Conservation (phyloP, 2,329 filamentous ascomycete species). For the Diaporthe sp. region DNA sequence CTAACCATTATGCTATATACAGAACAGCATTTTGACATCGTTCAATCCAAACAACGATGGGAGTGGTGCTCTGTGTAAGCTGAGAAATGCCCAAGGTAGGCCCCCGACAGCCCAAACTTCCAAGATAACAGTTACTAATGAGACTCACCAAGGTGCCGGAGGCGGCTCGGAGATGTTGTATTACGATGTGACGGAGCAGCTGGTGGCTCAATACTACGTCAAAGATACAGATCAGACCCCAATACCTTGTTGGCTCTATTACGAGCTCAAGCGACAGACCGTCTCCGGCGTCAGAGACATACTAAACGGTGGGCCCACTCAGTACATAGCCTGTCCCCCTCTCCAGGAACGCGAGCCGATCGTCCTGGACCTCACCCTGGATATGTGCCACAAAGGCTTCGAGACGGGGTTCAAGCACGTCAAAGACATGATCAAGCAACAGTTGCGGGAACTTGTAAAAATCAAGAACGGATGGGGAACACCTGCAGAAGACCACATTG, state of each 20-base stretch:
- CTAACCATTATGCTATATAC: no score
- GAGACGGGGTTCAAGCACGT: background rate
- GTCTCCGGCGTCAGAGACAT: background rate
- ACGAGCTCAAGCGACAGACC: background rate
- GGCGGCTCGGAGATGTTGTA: background rate
- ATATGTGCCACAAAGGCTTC: background rate
- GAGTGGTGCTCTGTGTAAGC: background rate
- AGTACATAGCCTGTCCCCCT: background rate
- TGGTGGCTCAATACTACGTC: background rate
- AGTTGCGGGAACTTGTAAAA: background rate
- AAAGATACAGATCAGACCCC: background rate
- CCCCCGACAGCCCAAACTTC: no score
- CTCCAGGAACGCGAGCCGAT: fast-evolving
- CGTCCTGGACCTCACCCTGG: fast-evolving
- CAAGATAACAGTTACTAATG: background rate
- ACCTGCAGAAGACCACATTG: background rate
- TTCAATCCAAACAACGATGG: background rate
- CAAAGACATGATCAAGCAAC: background rate
- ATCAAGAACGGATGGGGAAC: background rate
- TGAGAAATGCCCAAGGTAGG: background rate
- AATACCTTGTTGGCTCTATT: background rate
- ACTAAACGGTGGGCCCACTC: background rate
- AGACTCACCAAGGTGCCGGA: background rate
- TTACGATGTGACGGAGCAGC: background rate
- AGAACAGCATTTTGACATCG: background rate